Base-by-base conservation (phyloP, 192 early-diverging fungal genomes). In the Backusella liffmaniae region DNA sequence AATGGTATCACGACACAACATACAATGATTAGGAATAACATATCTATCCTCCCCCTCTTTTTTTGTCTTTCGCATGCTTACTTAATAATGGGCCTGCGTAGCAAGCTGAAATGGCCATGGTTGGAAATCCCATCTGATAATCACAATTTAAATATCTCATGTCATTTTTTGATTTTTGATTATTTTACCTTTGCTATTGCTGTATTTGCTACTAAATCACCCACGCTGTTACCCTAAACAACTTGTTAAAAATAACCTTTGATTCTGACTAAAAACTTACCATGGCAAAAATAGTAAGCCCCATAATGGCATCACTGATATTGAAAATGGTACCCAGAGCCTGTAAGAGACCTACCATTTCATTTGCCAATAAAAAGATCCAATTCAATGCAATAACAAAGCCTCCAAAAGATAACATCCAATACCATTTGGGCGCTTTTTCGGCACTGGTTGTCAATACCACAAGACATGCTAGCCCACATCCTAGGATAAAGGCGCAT, bases 101-200 rank as follows among this genome's bases (percentile, higher is more conserved):
- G 67, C 97, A 99, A 0, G 97, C 97, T 23, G 92, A 92, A 34
- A 99, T 88, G 0, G 96, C 97, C 96, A 99, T 99, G 68, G 90
- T 91, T n/a, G 96, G 95, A 69, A 90, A 95, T 13, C 96, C 96
- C 94, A 94, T 94, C 77, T 86, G 84, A 23, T 73, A 71, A 26
- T 37, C 51, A 69, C 29, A 36, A 62, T 49, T 62, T 44, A 32
- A 15, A 30, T 21, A 49, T 41, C 16, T 21, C 13, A 3, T 36
- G 26, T 16, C 7, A 30, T 13, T 18, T 44, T 39, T 21, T 32
- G 2, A 32, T 32, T 53, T 53, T 44, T 42, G 3, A 7, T 59
- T 23, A 26, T 59, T 18, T 67, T 72, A 77, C 76, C 76, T 78
- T 78, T 15, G 96, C 95, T 65, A 98, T 92, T 30, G 92, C 91